These are phyloP conservation scores for Dothideomycetes sp. DNA, from an alignment of 2,329 filamentous ascomycete species.

Conservation along the genomic window DNA sequence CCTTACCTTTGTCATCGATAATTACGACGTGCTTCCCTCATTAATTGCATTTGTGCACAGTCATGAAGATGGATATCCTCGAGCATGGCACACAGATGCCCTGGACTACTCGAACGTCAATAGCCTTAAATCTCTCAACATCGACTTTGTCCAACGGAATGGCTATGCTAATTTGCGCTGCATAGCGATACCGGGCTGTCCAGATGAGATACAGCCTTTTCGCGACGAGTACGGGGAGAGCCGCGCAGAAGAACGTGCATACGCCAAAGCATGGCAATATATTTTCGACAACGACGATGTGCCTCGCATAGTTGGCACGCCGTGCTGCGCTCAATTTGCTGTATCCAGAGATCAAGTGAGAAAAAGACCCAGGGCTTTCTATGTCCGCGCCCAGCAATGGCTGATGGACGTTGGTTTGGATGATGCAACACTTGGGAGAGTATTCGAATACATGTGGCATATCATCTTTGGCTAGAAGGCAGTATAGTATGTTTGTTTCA, in stretches of 20 bases:
- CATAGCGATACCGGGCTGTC: slow-evolving; percentile 14
- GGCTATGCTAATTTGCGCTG: slow-evolving; percentile 20
- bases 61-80: slow-evolving; percentile 15
- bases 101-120: slow-evolving; percentile 15
- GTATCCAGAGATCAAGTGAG: slow-evolving; percentile 44
- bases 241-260: slow-evolving; percentile 11
- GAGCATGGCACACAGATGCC: slow-evolving; percentile 19
- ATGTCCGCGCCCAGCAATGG: slow-evolving; percentile 49
- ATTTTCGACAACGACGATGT: slow-evolving; percentile 16
- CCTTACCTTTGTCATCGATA: slow-evolving; percentile 34
- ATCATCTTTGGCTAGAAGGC: slow-evolving; percentile 5
- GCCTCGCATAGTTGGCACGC: slow-evolving; percentile 13
- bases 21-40: slow-evolving; percentile 26
- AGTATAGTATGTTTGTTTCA: slow-evolving; percentile 2
- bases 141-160: slow-evolving; percentile 13
- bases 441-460: slow-evolving; percentile 58
- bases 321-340: slow-evolving; percentile 45
- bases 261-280: slow-evolving; percentile 3
- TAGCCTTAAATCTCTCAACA: slow-evolving; percentile 14
- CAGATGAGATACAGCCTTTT: slow-evolving; percentile 14
- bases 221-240: slow-evolving; percentile 11
- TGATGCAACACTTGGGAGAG: slow-evolving; percentile 40
- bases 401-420: slow-evolving; percentile 43
- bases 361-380: slow-evolving; percentile 39
- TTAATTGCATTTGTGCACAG: slow-evolving; percentile 20